Evolutionary conservation across 2,329 filamentous ascomycete genomes (phyloP), one percentile per base, ranked within the genome.

Genomic region (Magnaporthiopsis rhizophila): DNA sequence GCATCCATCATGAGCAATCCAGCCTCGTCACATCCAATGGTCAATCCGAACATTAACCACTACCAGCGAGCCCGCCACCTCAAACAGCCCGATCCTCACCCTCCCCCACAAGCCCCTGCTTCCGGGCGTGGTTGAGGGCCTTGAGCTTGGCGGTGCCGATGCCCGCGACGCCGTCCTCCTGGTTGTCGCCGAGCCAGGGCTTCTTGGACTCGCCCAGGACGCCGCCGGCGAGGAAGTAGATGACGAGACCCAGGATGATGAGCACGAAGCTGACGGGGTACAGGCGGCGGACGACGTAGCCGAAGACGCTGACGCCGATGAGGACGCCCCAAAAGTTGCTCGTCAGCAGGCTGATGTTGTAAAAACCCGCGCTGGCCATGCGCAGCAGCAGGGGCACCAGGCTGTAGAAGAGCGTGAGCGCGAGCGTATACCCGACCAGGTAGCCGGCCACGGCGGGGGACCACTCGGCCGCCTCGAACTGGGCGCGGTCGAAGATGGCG

Each of bases 241-340:
- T 82, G 61, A 93, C 81, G 70, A 97, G 85, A 0, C 95, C 94
- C 34, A 93, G 64, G 69, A 99, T 87, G 75, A 99, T 98, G 69
- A 93, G 82, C 12, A 96, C 91, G 75, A 99, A 99, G 15, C 95
- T 94, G 73, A 97, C 90, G 6, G 95, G 94, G 77, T 99, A 99
- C 78, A 97, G 83, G 82, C 86, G 97, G 78, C 97, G 90, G 65
- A 99, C 86, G 57, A 77, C 77, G 70, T 90, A 85, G 59, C 89
- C 86, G 72, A 99, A 96, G 61, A 98, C 90, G 73, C 88, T 84
- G 69, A 96, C 86, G 62, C 95, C 95, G 70, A 99, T 94, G 69
- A 96, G 89, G 67, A 96, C 89, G 68, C 92, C 93, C 95, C 95
- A 99, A 79, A 98, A 98, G 78, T 96, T 97, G 70, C 88, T 91